Evolutionary conservation across 345 rosid species (phyloP), one percentile per base, ranked within the genome.

Genomic region (Hevea brasiliensis): DNA sequence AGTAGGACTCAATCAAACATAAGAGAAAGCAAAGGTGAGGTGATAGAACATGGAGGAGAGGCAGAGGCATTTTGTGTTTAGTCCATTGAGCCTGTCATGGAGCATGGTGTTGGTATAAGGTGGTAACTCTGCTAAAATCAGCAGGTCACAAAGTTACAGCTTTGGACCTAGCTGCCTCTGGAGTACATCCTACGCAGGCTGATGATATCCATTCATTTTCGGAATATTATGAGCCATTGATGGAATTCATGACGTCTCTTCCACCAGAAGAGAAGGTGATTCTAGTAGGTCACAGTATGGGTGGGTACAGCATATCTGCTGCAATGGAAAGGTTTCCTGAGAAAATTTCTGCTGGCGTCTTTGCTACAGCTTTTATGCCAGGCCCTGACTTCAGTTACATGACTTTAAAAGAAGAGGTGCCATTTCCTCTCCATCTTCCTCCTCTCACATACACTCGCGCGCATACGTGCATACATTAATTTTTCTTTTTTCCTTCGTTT

Each of bases 311-410:
- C 66, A 53, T 81, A 24, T 80, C 82, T 54, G 37, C 66, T 63
- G 85, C 87, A 71, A 83, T 81, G 86, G 89, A 86, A 67, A 83
- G 50, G 54, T 86, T 75, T 61, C 77, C 85, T 4, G 57, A 76
- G 72, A 83, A 80, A 70, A 64, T 83, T 40, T 62, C 75, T 0
- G 80, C 68, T 23, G 87, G 74, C 0, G 84, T 77, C 6, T 86
- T 81, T 48, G 72, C 75, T 9, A 2, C 85, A 13, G 88, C 84
- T 56, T 2, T 60, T 3, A 76, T 81, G 83, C 81, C 82, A 1
- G 77, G 77, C 29, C 87, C 83, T 62, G 75, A 85, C 6, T 74
- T 81, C 17, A 77, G 76, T 47, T 77, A 59, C 0, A 3, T 47
- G 1, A 42, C 61, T 12, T 13, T 78, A 14, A 11, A 10, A 35